Base-by-base conservation (phyloP, 169 alveolate genomes). In the Plasmodium vivax region DNA sequence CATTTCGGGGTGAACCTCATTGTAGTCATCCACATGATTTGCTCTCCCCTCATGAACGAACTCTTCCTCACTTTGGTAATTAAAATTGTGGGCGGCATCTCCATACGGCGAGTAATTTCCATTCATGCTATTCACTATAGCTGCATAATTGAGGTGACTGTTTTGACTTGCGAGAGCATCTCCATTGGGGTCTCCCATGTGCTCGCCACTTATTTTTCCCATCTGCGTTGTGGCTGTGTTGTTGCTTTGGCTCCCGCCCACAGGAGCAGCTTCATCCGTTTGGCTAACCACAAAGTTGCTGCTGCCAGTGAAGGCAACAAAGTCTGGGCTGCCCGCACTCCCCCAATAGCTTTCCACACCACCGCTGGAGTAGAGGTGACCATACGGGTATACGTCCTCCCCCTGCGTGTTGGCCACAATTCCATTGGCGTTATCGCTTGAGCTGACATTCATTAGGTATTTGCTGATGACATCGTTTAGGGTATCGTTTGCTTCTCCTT, bases 381-480 rank as follows among this genome's bases (percentile, higher is more conserved):
- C 71, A 27, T 30, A 36, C 45, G 34, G 16, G 54, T 71, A 51
- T 68, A 12, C 45, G 14, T 14, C 75, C 38, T 68, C 77, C 77
- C 2, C 30, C 77, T 9, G 36, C 41, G 32, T 30, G 38, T 68
- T 19, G 77, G 32, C 5, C 77, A 68, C 32, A 9, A 23, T 12
- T 16, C 43, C 77, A 19, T n/a, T 1, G 30, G 77, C 32, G n/a
- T 23, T 68, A 68, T 68, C 38, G 0, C 5, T 19, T 19, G 77
- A 68, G 16, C 47, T 74, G 16, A 71, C 19, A 45, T 68, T 47
- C 82, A 43, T 84, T 45, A 84, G 45, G 36, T 84, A 84, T 72
- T 72, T 84, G 10, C 75, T 47, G 45, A 84, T 84, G 30, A 84
- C 93, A 72, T 84, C 93, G 41, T 84, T 72, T 38, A 84, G 56